These are phyloP conservation scores for Plasmodium yoelii DNA, from an alignment of 169 alveolate genomes.

Conservation along the genomic window DNA sequence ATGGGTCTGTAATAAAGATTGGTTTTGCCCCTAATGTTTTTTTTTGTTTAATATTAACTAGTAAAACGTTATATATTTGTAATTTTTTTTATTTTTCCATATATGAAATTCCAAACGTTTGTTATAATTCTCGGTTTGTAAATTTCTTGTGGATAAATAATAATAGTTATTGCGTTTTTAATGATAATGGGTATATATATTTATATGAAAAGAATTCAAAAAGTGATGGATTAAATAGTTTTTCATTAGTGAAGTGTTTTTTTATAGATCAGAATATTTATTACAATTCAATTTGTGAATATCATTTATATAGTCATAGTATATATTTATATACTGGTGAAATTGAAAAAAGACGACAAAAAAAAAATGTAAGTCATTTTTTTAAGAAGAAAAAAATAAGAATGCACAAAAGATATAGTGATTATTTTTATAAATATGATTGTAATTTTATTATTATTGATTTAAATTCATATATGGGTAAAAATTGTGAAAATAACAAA, in stretches of 20 bases:
- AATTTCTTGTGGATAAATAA: conserved; percentile 68
- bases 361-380: conserved; percentile 27
- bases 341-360: conserved; percentile 35
- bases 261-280: conserved; percentile 45
- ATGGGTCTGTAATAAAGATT: conserved; percentile 65
- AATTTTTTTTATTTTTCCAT: conserved; percentile 70
- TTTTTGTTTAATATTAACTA: conserved; percentile 74
- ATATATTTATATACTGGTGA: conserved; percentile 66
- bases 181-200: conserved; percentile 56
- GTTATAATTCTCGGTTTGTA: conserved; percentile 54
- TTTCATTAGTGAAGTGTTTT: conserved; percentile 33
- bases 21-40: conserved; percentile 67
- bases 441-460: conserved; percentile 71
- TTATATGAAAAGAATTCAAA: conserved; percentile 54
- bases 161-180: conserved; percentile 42
- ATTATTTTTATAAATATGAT: conserved; percentile 61
- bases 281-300: conserved; percentile 64
- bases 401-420: conserved; percentile 35
- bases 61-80: conserved; percentile 57
- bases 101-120: conserved; percentile 35
- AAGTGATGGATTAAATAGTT: conserved; percentile 44
- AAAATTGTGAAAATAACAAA: not conserved
- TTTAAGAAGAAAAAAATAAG: conserved; percentile 50
- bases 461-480: conserved; percentile 30
- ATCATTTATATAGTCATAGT: conserved; percentile 68